Evolutionary conservation across 2,329 filamentous ascomycete species (phyloP).

Genomic region (Diplodia scrobiculata): DNA sequence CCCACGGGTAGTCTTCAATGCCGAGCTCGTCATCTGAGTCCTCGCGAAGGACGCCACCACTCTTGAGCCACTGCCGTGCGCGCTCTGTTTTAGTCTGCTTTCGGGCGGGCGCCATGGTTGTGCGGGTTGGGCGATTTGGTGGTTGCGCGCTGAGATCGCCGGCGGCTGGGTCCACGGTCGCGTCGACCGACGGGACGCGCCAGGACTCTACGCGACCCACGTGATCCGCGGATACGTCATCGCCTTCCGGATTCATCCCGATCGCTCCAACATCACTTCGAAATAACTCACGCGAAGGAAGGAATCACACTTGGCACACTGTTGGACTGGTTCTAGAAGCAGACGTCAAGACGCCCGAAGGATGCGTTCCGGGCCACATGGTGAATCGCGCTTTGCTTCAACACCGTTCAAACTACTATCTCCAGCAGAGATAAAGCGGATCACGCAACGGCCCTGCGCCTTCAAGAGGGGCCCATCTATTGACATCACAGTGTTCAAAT

Average conservation of each 20-base stretch:
- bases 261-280: neutral
- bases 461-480: neutral
- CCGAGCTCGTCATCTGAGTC: conserved; percentile 86
- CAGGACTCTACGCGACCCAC: conserved; percentile 1
- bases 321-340: neutral
- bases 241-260: neutral
- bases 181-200: conserved; percentile 16
- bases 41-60: conserved; percentile 67
- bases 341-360: neutral
- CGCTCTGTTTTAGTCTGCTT: conserved; percentile 50
- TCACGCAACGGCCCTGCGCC: conserved; percentile 1
- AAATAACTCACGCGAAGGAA: neutral
- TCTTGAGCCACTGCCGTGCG: conserved; percentile 56
- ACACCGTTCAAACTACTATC: neutral
- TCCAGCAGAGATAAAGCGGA: neutral
- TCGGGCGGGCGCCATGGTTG: conserved; percentile 38
- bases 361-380: neutral
- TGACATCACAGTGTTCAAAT: neutral
- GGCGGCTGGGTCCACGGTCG: conserved; percentile 4
- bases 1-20: conserved; percentile 54
- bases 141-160: neutral
- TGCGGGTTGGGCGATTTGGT: neutral
- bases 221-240: neutral
- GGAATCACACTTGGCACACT: neutral
- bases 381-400: neutral